Conservation (phyloP, 73 alveolate genomes). For the Diophrys sp. region DNA sequence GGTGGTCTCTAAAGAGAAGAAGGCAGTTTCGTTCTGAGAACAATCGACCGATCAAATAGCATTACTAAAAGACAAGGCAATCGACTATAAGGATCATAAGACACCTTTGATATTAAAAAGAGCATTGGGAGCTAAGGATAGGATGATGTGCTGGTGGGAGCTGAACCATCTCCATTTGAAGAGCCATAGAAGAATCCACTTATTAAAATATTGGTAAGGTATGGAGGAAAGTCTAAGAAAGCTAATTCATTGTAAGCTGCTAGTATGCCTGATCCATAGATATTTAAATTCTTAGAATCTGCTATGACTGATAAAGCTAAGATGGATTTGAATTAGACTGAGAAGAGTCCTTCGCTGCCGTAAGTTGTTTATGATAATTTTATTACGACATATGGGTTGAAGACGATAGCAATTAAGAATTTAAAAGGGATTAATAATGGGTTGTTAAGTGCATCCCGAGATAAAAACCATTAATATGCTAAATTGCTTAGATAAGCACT, state of each 20-base stretch:
- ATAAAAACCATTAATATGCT: background rate
- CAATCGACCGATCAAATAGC: too few species aligned
- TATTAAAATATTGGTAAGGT: too few species aligned
- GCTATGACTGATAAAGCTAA: background rate
- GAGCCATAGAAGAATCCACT: background rate
- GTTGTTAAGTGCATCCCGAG: background rate
- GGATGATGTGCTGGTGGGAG: too few species aligned
- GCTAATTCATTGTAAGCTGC: background rate
- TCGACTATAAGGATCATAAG: too few species aligned
- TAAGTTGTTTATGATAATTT: slow-evolving; percentile 19
- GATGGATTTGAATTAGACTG: background rate
- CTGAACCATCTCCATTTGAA: background rate
- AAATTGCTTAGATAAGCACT: background rate
- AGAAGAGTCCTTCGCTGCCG: background rate
- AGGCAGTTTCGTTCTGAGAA: too few species aligned
- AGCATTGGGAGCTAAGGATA: too few species aligned
- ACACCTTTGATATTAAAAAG: too few species aligned
- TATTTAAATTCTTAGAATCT: background rate
- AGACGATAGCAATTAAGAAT: slow-evolving; percentile 51
- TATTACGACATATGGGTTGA: slow-evolving; percentile 44
- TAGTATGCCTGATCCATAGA: background rate
- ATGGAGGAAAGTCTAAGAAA: background rate
- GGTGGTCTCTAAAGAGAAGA: too few species aligned
- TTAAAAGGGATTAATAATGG: background rate
- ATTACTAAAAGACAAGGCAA: too few species aligned